Conservation (phyloP, 306 rosid species). For the Sphenostylis stenocarpa region DNA sequence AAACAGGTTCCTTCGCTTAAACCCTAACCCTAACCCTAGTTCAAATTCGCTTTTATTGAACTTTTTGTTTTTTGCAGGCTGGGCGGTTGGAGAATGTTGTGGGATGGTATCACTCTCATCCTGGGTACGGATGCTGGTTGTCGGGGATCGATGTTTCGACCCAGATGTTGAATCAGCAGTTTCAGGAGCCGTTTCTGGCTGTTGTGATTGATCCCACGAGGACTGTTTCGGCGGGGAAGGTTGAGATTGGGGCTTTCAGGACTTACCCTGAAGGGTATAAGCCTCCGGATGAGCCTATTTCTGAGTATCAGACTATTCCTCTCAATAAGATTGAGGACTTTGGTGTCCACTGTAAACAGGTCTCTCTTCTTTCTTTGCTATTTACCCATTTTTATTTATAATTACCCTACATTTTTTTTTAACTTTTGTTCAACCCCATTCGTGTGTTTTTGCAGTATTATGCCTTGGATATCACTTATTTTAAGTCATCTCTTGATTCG, state of each 20-base stretch:
- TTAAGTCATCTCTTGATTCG: slow-evolving; percentile 89
- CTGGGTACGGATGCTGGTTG: slow-evolving; percentile 98
- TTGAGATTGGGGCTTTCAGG: slow-evolving; percentile 98
- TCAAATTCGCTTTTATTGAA: not conserved
- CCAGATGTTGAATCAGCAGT: slow-evolving; percentile 92
- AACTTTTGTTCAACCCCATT: slow-evolving; percentile 23
- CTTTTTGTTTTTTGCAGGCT: slow-evolving; percentile 45
- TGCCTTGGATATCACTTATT: slow-evolving; percentile 90
- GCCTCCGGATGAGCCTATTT: slow-evolving; percentile 90
- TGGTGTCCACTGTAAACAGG: slow-evolving; percentile 99
- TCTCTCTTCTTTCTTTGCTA: slow-evolving; percentile 24
- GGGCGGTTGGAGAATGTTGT: slow-evolving; percentile 94
- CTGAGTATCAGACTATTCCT: slow-evolving; percentile 96
- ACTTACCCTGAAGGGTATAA: slow-evolving; percentile 95
- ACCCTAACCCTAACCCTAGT: slow-evolving; percentile 33
- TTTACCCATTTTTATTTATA: not conserved
- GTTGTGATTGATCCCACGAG: slow-evolving; percentile 95
- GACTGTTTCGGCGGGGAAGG: slow-evolving; percentile 95
- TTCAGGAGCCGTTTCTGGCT: slow-evolving; percentile 92
- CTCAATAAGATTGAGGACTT: slow-evolving; percentile 95
- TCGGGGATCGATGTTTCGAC: slow-evolving; percentile 97
- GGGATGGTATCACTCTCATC: slow-evolving; percentile 99
- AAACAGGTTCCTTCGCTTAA: slow-evolving; percentile 62
- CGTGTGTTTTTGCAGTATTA: slow-evolving; percentile 69
- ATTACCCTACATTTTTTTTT: not conserved